Base-by-base conservation (phyloP, 1,284 basidiomycete genomes). In the Mycena citricolor region DNA sequence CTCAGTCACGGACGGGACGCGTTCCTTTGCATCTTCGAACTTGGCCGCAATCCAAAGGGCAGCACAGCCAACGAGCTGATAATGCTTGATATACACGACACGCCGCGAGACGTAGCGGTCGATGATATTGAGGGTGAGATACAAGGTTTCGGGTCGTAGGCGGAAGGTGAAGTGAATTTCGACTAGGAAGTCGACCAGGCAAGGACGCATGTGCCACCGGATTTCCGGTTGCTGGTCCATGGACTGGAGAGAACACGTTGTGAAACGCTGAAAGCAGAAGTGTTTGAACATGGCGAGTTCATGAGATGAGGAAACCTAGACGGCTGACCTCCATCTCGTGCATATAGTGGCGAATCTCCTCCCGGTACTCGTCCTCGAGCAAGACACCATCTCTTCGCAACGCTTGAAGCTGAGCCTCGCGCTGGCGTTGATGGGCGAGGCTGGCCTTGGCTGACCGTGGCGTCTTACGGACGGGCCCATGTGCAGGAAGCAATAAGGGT, bases 161-260 rank as follows among this genome's bases (percentile, higher is more conserved):
- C 94, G 83, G 73, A 97, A 94, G 52, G 90, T 91, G 62, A 95
- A 93, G 70, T 99, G 97, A 55, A 99, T 91, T 69, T 99, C 97
- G 63, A 99, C 89, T 58, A 99, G 81, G 67, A 99, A 99, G 67
- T 99, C 97, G 61, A 99, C 93, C 32, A 99, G 83, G 73, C 91
- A 97, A 20, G 94, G 92, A n/a, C 97, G 90, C 97, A 99, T 99
- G 68, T 90, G 85, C 91, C 92, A 94, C 59, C 83, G 79, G 58
- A 98, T 90, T 69, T 98, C 95, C 19, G 97, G 95, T 64, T 99
- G 97, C 67, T 94, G 90, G 64, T 98, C 95, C 90, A 99, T 99
- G 39, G 94, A 90, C 54, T 94, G 82, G 36, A 87, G 82, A 10
- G 86, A 92, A 19, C 90, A 87, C 76, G 92, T 86, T 29, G 94